A percentile compares a stretch with the other conserved stretches of the same genome.
Evolutionary conservation across 1,284 basidiomycete genomes (phyloP).

Genomic region (Testicularia cyperi): DNA sequence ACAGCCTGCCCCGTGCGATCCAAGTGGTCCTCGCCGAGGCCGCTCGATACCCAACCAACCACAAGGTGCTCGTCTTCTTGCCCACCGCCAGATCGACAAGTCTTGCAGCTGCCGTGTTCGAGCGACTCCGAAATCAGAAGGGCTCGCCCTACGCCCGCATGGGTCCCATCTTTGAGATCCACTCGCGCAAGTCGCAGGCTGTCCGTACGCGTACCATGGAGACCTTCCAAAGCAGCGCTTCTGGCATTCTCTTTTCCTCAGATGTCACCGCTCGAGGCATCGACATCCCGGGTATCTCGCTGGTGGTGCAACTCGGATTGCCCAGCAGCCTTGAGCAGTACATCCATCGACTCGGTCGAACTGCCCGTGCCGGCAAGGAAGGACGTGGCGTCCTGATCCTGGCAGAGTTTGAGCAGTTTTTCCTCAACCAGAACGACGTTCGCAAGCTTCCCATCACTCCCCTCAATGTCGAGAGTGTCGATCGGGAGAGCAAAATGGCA

Average conservation of each 20-base stretch:
- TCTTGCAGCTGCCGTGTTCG: slow-evolving; percentile 63
- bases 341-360: slow-evolving; percentile 64
- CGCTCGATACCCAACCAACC: slow-evolving; percentile 22
- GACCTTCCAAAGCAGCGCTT: slow-evolving; percentile 64
- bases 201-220: slow-evolving; percentile 37
- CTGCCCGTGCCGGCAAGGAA: slow-evolving; percentile 64
- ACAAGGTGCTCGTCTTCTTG: slow-evolving; percentile 64
- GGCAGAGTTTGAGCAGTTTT: slow-evolving; percentile 66
- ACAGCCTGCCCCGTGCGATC: slow-evolving; percentile 64
- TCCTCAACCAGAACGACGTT: slow-evolving; percentile 65
- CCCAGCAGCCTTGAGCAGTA: slow-evolving; percentile 48
- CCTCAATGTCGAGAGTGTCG: slow-evolving; percentile 10
- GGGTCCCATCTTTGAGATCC: slow-evolving; percentile 39
- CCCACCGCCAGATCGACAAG: slow-evolving; percentile 71
- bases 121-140: slow-evolving; percentile 12
- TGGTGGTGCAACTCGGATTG: slow-evolving; percentile 67
- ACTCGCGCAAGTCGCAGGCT: slow-evolving; percentile 43
- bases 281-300: slow-evolving; percentile 60
- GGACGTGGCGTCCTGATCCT: slow-evolving; percentile 68
- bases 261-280: slow-evolving; percentile 89
- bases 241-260: slow-evolving; percentile 76
- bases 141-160: slow-evolving; percentile 10
- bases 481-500: slow-evolving; percentile 5
- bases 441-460: slow-evolving; percentile 60
- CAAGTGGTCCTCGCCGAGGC: slow-evolving; percentile 61